phyloP scores from a whole-genome alignment of 257 asterid genomes.

The Solanum dulcamara region DNA sequence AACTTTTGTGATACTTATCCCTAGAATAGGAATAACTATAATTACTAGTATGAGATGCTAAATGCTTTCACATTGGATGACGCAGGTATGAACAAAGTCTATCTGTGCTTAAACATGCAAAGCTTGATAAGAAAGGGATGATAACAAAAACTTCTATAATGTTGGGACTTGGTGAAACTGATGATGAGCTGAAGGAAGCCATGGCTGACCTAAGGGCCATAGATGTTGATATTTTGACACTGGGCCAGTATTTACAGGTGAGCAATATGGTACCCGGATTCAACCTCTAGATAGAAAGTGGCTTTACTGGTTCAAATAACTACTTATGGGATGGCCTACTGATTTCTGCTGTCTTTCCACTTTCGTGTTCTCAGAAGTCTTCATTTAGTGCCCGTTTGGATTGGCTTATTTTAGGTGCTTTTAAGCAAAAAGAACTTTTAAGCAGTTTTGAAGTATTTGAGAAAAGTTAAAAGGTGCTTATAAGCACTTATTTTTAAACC shows the following conservation, averaged over 20 bases:
- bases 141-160: conserved; percentile 84
- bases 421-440: no score
- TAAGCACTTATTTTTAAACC: no score
- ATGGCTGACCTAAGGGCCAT: conserved; percentile 88
- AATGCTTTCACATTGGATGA: background rate
- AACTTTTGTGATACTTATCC: background rate
- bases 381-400: no score
- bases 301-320: background rate
- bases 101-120: conserved; percentile 83
- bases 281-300: background rate
- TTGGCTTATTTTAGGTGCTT: no score
- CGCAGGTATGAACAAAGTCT: conserved; percentile 88
- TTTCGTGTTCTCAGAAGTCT: background rate
- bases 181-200: conserved; percentile 81
- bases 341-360: background rate
- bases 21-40: background rate
- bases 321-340: background rate
- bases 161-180: conserved; percentile 98
- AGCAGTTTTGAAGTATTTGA: no score
- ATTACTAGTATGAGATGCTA: background rate
- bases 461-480: no score
- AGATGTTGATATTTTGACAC: conserved; percentile 82
- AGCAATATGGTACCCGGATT: background rate
- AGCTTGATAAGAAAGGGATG: conserved; percentile 73
- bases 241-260: conserved; percentile 95